Conservation (phyloP, 225 moss, liverwort and hornwort species). For the Physcomitrium patens region DNA sequence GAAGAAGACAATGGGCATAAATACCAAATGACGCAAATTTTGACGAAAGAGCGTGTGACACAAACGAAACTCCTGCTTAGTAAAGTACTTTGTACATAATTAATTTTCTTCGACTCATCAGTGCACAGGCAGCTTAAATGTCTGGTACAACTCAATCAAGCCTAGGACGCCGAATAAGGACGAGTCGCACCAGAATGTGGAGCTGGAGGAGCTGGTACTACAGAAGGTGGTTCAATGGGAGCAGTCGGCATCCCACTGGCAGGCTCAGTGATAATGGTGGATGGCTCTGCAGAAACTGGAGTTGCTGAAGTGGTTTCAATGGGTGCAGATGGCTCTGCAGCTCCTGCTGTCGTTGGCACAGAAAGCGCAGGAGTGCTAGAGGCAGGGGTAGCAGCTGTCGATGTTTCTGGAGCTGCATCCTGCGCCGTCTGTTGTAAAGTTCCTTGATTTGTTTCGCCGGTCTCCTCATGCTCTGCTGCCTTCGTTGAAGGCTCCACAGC, state of each 20-base stretch:
- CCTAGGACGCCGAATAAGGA: conserved; percentile 12
- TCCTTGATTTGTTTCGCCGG: conserved; percentile 45
- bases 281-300: conserved; percentile 36
- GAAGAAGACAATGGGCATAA: conserved; percentile 21
- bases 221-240: conserved; percentile 40
- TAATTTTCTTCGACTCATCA: background rate
- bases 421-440: conserved; percentile 48
- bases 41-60: background rate
- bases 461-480: conserved; percentile 65
- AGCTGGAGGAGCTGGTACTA: conserved; percentile 32
- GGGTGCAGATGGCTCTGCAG: conserved; percentile 36
- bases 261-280: conserved; percentile 34
- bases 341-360: conserved; percentile 28
- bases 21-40: background rate
- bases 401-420: conserved; percentile 38
- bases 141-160: background rate
- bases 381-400: conserved; percentile 46
- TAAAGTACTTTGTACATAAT: background rate
- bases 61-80: background rate
- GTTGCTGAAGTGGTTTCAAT: conserved; percentile 39
- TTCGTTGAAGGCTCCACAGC: conserved; percentile 50
- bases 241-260: conserved; percentile 44
- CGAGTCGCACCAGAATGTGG: conserved; percentile 43
- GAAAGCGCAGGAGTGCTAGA: conserved; percentile 40
- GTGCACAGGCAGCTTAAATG: background rate